These are phyloP conservation scores for Chlorella sp. DNA, from an alignment of 139 green algal genomes.

Conservation along the genomic window DNA sequence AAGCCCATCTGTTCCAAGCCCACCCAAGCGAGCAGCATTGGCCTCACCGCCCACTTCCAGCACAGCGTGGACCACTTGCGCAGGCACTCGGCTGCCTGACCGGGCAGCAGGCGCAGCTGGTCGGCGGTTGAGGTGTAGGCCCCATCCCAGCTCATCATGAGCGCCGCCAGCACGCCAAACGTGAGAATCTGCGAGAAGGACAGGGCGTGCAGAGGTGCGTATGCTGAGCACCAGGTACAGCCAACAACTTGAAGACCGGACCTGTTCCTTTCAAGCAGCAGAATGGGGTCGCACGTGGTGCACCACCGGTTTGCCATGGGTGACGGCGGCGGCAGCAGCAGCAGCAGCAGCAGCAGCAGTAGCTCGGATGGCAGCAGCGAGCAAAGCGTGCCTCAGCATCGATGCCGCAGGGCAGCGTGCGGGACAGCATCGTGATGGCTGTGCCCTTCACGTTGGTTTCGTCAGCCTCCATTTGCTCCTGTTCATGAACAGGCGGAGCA, in stretches of 20 bases:
- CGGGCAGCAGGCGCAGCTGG: slow-evolving; percentile 11
- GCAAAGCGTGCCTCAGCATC: background rate
- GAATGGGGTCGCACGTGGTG: too few relatives aligned
- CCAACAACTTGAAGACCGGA: too few relatives aligned
- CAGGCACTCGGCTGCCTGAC: background rate
- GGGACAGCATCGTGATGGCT: background rate
- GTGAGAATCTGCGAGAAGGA: background rate
- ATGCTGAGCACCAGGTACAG: background rate
- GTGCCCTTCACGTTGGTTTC: background rate
- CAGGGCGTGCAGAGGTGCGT: too few relatives aligned
- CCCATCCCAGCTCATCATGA: slow-evolving; percentile 1
- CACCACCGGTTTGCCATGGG: too few relatives aligned
- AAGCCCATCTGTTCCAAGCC: too few relatives aligned
- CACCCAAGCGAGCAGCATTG: too few relatives aligned
- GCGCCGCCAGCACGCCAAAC: slow-evolving; percentile 17
- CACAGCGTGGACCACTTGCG: background rate
- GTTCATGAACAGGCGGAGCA: too few relatives aligned
- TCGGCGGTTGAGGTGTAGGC: background rate
- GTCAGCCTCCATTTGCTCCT: background rate
- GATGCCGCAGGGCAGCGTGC: background rate
- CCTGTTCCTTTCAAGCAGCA: too few relatives aligned
- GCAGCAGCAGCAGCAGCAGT: too few relatives aligned
- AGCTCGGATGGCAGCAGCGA: background rate
- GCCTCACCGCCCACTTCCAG: background rate
- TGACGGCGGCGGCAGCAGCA: too few relatives aligned